Conservation (phyloP, 768 basidiomycete species). For the Hortiboletus campestris region DNA sequence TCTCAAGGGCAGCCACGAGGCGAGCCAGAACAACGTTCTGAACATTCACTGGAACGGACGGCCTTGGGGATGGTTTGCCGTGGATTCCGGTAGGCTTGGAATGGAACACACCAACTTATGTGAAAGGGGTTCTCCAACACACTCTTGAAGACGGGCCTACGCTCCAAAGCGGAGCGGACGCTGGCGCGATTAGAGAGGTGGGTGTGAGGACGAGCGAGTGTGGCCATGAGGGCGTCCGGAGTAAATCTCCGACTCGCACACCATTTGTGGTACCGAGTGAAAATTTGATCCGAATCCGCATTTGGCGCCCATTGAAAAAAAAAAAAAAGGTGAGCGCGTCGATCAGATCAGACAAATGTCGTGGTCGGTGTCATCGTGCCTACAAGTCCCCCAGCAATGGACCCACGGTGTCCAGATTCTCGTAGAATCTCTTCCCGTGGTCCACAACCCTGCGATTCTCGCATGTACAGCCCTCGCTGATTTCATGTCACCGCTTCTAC, state of each 20-base stretch:
- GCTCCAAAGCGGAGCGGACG: constrained; percentile 43
- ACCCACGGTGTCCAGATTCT: too few species aligned
- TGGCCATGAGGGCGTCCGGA: constrained; percentile 39
- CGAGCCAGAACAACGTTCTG: constrained; percentile 60
- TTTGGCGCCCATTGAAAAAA: too few species aligned
- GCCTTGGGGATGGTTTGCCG: constrained; percentile 44
- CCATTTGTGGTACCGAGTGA: too few species aligned
- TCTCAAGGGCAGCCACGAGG: constrained; percentile 49
- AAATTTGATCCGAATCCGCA: too few species aligned
- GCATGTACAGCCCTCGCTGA: too few species aligned
- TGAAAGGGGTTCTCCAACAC: constrained; percentile 73
- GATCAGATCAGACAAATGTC: too few species aligned
- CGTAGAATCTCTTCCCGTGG: too few species aligned
- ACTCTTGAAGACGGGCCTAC: constrained; percentile 64
- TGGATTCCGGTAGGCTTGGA: not conserved
- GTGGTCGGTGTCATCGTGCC: too few species aligned
- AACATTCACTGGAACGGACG: constrained; percentile 55
- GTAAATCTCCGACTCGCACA: not conserved
- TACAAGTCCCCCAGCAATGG: too few species aligned
- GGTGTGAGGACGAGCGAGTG: constrained; percentile 51
- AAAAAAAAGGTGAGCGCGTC: too few species aligned
- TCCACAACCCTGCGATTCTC: too few species aligned
- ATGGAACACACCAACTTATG: constrained; percentile 55
- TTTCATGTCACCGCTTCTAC: constrained; percentile 6
- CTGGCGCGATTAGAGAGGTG: constrained; percentile 66